Percentiles rank a stretch among this genome's conserved stretches.
Evolutionary conservation across 2,329 filamentous ascomycete species (phyloP).

Genomic region (Penicillium sp.): DNA sequence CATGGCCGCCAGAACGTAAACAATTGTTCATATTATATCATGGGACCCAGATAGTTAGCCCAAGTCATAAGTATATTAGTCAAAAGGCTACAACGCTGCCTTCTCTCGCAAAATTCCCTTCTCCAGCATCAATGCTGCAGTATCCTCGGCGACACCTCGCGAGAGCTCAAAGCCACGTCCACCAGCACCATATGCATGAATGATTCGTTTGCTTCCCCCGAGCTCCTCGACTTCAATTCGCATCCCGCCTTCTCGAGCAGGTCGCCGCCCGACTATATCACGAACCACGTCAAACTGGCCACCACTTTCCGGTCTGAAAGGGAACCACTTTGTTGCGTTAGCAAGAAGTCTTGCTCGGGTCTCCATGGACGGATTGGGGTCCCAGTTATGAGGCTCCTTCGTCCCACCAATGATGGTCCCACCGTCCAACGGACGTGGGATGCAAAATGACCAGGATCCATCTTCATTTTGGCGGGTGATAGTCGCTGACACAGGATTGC

Average conservation of each 20-base stretch:
- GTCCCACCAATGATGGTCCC: constrained; percentile 68
- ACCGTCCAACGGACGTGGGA: constrained; percentile 62
- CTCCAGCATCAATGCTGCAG: constrained; percentile 42
- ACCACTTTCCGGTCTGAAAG: constrained; percentile 37
- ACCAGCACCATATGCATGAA: constrained; percentile 62
- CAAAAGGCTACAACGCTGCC: neutral
- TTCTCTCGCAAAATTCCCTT: constrained; percentile 23
- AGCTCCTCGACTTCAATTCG: constrained; percentile 54
- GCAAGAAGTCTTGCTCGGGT: constrained; percentile 51
- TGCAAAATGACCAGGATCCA: constrained; percentile 63
- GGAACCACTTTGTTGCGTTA: constrained; percentile 43
- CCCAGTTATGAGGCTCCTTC: constrained; percentile 61
- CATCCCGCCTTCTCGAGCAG: constrained; percentile 49
- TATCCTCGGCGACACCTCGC: constrained; percentile 59
- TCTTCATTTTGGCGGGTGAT: constrained; percentile 64
- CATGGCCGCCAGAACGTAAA: neutral
- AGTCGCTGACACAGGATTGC: constrained; percentile 44
- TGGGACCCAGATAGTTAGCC: neutral
- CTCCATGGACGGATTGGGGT: constrained; percentile 49
- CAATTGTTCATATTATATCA: neutral
- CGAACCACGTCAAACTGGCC: constrained; percentile 44
- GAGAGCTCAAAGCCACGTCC: constrained; percentile 64
- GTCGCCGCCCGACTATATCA: constrained; percentile 49
- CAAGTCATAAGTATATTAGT: neutral
- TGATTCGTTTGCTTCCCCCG: constrained; percentile 26